These are phyloP conservation scores for Syzygium jambos DNA, from an alignment of 345 rosid genomes.

Conservation along the genomic window DNA sequence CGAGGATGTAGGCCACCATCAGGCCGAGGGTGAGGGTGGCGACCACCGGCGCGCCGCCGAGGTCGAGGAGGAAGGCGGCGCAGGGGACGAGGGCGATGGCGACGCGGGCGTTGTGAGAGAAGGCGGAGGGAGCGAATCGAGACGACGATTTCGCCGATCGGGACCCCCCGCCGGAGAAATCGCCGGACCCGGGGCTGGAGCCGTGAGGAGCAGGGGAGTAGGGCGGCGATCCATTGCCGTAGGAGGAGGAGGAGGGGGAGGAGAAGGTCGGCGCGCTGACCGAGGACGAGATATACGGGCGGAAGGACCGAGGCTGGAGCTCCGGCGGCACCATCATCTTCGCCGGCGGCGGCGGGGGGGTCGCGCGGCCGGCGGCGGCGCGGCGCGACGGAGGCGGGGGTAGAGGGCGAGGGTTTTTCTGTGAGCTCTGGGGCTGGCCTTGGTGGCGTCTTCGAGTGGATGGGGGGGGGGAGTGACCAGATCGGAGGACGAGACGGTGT, in stretches of 20 bases:
- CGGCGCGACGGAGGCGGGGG: not conserved
- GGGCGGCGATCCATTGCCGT: conserved; percentile 26
- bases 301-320: conserved; percentile 79
- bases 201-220: conserved; percentile 18
- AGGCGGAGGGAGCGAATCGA: conserved; percentile 75
- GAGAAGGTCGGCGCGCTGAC: conserved; percentile 33
- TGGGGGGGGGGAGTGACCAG: not conserved
- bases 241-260: conserved; percentile 3
- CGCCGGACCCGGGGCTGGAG: conserved; percentile 30
- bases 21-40: conserved; percentile 73
- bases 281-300: conserved; percentile 58
- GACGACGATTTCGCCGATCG: conserved; percentile 18
- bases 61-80: conserved; percentile 90
- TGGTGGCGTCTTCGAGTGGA: not conserved
- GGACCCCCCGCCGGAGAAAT: conserved; percentile 9
- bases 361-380: not conserved
- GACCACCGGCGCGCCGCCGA: conserved; percentile 85
- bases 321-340: conserved; percentile 89
- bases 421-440: not conserved
- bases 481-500: not conserved
- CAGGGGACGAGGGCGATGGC: conserved; percentile 77
- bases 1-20: conserved; percentile 87
- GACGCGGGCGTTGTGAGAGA: conserved; percentile 67
- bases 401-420: not conserved
- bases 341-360: conserved; percentile 11